Percentiles rank a stretch among this genome's conserved stretches.
Evolutionary conservation across 2,329 filamentous ascomycete genomes (phyloP).

Genomic region (Dryadomyces quercivorus): DNA sequence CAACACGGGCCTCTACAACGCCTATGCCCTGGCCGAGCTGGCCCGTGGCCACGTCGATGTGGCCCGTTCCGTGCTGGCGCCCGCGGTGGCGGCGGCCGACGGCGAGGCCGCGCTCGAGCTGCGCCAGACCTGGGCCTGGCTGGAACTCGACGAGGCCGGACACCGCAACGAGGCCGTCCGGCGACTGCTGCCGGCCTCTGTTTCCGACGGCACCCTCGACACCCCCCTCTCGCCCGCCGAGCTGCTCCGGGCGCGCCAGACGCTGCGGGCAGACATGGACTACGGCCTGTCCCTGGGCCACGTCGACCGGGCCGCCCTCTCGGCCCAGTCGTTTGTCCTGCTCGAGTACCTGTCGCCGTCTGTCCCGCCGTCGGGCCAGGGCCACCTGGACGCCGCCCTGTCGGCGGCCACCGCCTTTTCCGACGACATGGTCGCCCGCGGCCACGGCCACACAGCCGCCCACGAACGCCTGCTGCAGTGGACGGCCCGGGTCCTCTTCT

Average conservation of each 20-base stretch:
- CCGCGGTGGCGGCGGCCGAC: slow-evolving; percentile 19
- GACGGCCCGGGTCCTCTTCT: slow-evolving; percentile 51
- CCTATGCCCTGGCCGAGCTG: slow-evolving; percentile 63
- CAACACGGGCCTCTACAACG: slow-evolving; percentile 61
- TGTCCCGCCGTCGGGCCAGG: slow-evolving; percentile 31
- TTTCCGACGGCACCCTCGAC: neutral
- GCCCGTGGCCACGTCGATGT: slow-evolving; percentile 41
- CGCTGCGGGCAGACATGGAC: slow-evolving; percentile 41
- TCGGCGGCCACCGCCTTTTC: slow-evolving; percentile 28
- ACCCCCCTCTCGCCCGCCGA: slow-evolving; percentile 19
- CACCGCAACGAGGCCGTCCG: slow-evolving; percentile 22
- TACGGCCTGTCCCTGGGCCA: slow-evolving; percentile 40
- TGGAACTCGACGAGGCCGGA: slow-evolving; percentile 36
- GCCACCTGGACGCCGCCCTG: slow-evolving; percentile 41
- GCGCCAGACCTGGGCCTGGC: slow-evolving; percentile 55
- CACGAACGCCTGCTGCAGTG: slow-evolving; percentile 60
- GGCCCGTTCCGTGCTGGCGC: slow-evolving; percentile 52
- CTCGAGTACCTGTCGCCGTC: slow-evolving; percentile 49
- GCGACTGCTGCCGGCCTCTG: slow-evolving; percentile 24
- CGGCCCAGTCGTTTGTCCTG: slow-evolving; percentile 51
- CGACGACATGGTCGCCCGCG: slow-evolving; percentile 26
- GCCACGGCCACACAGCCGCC: slow-evolving; percentile 19
- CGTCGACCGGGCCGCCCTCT: slow-evolving; percentile 34
- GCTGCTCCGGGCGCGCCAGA: slow-evolving; percentile 41
- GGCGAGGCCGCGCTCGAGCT: slow-evolving; percentile 21